These are phyloP conservation scores for Prosopis cineraria DNA, from an alignment of 306 rosid species.

Conservation along the genomic window DNA sequence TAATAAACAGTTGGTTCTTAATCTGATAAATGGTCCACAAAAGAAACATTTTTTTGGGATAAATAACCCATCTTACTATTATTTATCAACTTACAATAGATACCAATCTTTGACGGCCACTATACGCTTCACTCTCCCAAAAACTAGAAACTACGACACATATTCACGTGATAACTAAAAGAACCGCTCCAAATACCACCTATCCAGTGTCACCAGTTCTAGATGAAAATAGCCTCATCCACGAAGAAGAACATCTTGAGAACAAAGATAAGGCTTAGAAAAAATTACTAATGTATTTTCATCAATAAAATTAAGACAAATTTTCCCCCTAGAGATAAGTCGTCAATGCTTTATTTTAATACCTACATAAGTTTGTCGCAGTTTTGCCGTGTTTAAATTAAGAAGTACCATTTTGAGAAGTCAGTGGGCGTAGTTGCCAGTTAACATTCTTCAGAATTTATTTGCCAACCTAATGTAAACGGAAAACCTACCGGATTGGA, in stretches of 20 bases:
- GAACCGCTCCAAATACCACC: too few species aligned
- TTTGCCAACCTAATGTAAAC: not conserved
- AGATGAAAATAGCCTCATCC: not conserved
- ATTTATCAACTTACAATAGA: not conserved
- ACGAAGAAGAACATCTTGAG: not conserved
- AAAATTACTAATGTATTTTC: not conserved
- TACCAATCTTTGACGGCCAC: not conserved
- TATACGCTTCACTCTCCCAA: not conserved
- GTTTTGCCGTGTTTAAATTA: not conserved
- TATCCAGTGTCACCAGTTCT: not conserved
- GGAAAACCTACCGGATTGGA: not conserved
- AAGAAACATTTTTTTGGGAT: not conserved
- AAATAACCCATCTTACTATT: not conserved
- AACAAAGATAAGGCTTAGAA: not conserved
- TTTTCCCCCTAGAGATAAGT: not conserved
- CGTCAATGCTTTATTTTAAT: not conserved
- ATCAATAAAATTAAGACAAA: not conserved
- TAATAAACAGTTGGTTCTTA: too few species aligned
- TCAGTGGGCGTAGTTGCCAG: not conserved
- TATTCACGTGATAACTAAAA: not conserved
- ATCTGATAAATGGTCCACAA: too few species aligned
- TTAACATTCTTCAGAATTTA: not conserved
- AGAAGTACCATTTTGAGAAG: not conserved
- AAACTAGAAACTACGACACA: not conserved
- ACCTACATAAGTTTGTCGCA: not conserved